These are phyloP conservation scores for Apophysomyces ossiformis DNA, from an alignment of 371 early-diverging fungal species.

Conservation along the genomic window DNA sequence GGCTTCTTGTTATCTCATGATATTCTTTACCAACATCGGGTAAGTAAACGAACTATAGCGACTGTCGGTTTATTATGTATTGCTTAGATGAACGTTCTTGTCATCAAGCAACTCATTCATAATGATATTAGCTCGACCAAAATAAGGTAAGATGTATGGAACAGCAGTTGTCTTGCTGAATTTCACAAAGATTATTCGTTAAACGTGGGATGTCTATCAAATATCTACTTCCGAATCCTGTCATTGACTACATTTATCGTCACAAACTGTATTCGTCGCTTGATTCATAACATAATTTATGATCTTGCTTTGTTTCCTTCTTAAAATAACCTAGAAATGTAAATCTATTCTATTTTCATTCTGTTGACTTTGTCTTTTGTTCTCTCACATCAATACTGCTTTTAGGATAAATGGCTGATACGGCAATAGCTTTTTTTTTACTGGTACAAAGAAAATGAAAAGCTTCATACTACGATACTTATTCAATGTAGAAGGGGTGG, in stretches of 20 bases:
- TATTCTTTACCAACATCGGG: slow-evolving; percentile 86
- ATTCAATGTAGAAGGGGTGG: slow-evolving; percentile 28
- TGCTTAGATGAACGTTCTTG: slow-evolving; percentile 79
- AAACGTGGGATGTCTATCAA: slow-evolving; percentile 94
- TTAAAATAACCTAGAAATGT: neutral
- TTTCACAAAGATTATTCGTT: slow-evolving; percentile 79
- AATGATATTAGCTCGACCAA: slow-evolving; percentile 97
- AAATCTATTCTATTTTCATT: neutral
- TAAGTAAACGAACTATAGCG: slow-evolving; percentile 28
- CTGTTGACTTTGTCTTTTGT: neutral
- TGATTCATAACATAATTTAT: neutral
- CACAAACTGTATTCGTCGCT: slow-evolving; percentile 68
- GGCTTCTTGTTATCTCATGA: slow-evolving; percentile 91
- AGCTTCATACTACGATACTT: neutral
- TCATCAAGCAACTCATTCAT: slow-evolving; percentile 94
- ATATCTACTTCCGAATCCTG: slow-evolving; percentile 91
- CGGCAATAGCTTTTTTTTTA: neutral
- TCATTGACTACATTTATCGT: slow-evolving; percentile 87
- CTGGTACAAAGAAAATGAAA: neutral
- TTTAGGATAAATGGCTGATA: neutral
- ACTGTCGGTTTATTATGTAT: neutral
- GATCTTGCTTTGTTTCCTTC: neutral
- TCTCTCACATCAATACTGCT: too few species aligned
- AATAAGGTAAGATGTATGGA: slow-evolving; percentile 62
- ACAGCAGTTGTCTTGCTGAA: neutral